These are phyloP conservation scores for Cyclocybe cylindracea DNA, from an alignment of 768 basidiomycete genomes.

Conservation along the genomic window DNA sequence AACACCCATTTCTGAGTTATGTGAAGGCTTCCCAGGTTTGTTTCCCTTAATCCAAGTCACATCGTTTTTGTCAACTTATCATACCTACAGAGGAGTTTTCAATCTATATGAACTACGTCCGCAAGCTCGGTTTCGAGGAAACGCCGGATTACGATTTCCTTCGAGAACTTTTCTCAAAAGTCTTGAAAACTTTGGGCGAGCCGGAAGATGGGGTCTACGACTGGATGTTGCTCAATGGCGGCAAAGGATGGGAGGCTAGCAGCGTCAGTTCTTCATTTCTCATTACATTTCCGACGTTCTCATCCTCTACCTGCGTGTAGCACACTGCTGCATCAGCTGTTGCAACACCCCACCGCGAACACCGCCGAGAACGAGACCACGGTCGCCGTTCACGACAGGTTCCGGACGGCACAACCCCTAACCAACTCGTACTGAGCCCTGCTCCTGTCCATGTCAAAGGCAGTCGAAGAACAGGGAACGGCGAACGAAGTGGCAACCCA, in stretches of 20 bases:
- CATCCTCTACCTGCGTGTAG: conserved; percentile 26
- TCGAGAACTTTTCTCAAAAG: conserved; percentile 90
- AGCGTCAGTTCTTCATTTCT: conserved; percentile 53
- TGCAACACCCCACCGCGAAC: conserved; percentile 56
- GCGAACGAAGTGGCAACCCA: conserved; percentile 47
- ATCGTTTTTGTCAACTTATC: conserved; percentile 1
- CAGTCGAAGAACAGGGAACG: conserved; percentile 47
- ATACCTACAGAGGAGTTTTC: conserved; percentile 82
- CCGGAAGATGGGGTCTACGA: conserved; percentile 92
- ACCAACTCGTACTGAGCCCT: conserved; percentile 66
- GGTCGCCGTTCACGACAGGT: conserved; percentile 60
- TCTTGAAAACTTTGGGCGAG: conserved; percentile 85
- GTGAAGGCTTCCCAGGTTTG: conserved; percentile 95
- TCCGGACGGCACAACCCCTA: conserved; percentile 55
- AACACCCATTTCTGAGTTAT: conserved; percentile 88
- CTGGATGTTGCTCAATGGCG: conserved; percentile 94
- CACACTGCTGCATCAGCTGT: conserved; percentile 58
- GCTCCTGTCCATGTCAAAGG: conserved; percentile 67
- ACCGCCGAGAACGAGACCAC: conserved; percentile 51
- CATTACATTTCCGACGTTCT: background rate
- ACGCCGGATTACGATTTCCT: conserved; percentile 98
- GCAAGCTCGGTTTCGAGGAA: conserved; percentile 97
- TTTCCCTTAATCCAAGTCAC: conserved; percentile 11
- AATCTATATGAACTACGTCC: conserved; percentile 99
- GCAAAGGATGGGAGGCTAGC: conserved; percentile 94